These are phyloP conservation scores for Eucalyptus curtisii DNA, from an alignment of 345 rosid genomes.

Conservation along the genomic window DNA sequence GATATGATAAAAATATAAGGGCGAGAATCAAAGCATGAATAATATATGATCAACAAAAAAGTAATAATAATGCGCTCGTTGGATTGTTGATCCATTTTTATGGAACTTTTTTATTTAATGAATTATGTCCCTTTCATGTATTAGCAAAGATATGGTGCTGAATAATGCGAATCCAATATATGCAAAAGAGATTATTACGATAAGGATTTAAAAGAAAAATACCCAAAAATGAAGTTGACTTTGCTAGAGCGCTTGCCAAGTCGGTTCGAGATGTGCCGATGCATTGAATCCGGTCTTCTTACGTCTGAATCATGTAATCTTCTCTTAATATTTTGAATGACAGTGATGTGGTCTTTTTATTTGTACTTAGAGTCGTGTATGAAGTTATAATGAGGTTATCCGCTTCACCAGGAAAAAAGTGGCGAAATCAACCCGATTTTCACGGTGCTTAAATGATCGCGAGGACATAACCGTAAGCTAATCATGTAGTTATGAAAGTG, in stretches of 20 bases:
- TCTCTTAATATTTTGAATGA: not conserved
- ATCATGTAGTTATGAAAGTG: no score
- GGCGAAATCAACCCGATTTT: not conserved
- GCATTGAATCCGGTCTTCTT: not conserved
- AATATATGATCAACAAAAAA: no score
- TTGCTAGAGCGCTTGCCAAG: not conserved
- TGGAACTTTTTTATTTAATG: not conserved
- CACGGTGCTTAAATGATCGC: no score
- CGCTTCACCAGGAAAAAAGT: not conserved
- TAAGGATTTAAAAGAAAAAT: not conserved
- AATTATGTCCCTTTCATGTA: not conserved
- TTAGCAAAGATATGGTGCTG: not conserved
- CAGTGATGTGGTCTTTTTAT: not conserved
- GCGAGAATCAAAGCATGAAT: accelerated
- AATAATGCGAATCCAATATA: not conserved
- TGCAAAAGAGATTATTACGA: not conserved
- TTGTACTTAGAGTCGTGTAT: not conserved
- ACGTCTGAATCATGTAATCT: not conserved
- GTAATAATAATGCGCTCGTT: no score
- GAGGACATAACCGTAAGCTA: not conserved
- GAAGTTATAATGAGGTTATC: not conserved
- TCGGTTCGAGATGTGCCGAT: not conserved
- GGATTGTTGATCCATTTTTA: no score
- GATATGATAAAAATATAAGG: no score
- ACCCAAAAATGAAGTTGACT: not conserved